Evolutionary conservation across 2,329 filamentous ascomycete species (phyloP).

Genomic region (Knoxdaviesia capensis): DNA sequence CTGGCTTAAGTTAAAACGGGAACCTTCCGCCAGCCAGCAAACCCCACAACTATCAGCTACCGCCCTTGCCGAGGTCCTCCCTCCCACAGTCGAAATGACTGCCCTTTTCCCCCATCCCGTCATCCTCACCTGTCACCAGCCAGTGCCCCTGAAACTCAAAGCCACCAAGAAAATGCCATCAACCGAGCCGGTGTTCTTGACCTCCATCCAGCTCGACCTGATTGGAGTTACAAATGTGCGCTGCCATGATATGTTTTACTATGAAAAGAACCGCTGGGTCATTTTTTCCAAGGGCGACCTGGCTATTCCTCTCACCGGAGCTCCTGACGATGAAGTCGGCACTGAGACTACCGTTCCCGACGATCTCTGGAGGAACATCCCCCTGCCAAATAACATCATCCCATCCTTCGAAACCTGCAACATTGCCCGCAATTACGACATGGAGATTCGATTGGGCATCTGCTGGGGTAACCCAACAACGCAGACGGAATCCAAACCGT

Average conservation of each 20-base stretch:
- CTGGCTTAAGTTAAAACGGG: no score
- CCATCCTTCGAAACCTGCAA: conserved; percentile 85
- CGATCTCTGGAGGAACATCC: conserved; percentile 48
- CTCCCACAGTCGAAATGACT: conserved; percentile 55
- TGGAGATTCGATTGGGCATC: conserved; percentile 65
- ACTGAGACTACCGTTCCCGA: conserved; percentile 51
- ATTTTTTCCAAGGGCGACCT: conserved; percentile 54
- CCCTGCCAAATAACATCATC: conserved; percentile 68
- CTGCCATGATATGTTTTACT: conserved; percentile 53
- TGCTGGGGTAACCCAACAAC: conserved; percentile 39
- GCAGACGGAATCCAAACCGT: not conserved
- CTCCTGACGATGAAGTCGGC: conserved; percentile 32
- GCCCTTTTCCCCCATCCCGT: conserved; percentile 72
- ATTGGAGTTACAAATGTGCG: conserved; percentile 62
- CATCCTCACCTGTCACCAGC: conserved; percentile 75
- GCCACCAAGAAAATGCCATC: conserved; percentile 55
- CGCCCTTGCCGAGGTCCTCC: conserved; percentile 9
- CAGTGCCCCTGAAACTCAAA: conserved; percentile 61
- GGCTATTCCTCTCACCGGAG: conserved; percentile 43
- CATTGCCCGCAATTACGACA: conserved; percentile 57
- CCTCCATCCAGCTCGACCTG: conserved; percentile 63
- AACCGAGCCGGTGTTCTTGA: conserved; percentile 51
- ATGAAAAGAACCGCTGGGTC: conserved; percentile 56
- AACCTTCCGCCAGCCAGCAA: no score
- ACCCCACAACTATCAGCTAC: no score